These are phyloP conservation scores for Rhizoclosmatium sp. DNA, from an alignment of 192 early-diverging fungal genomes.

Conservation along the genomic window DNA sequence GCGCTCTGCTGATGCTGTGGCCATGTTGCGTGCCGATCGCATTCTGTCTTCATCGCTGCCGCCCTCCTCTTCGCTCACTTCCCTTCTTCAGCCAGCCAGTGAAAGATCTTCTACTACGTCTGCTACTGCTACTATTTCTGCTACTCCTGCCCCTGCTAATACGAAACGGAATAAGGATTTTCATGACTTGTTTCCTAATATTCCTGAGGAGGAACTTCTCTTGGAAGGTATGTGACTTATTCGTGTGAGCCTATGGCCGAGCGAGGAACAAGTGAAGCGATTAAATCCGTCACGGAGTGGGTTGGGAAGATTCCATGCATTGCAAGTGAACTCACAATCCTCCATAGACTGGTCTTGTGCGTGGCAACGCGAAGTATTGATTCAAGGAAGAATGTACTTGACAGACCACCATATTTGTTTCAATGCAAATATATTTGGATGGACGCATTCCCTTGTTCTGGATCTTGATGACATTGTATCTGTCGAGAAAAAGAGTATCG, in stretches of 20 bases:
- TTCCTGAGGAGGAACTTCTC: constrained; percentile 45
- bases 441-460: constrained; percentile 46
- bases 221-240: constrained; percentile 42
- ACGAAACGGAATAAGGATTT: constrained; percentile 51
- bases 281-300: neutral
- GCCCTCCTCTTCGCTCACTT: neutral
- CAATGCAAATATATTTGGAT: constrained; percentile 57
- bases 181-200: constrained; percentile 54
- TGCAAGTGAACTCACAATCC: neutral
- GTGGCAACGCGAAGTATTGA: constrained; percentile 57
- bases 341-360: constrained; percentile 56
- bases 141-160: neutral
- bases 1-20: constrained; percentile 6
- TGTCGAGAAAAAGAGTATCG: constrained; percentile 53
- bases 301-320: neutral
- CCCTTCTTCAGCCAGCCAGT: no score
- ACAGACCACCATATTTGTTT: constrained; percentile 49
- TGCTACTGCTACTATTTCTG: neutral
- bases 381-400: constrained; percentile 60
- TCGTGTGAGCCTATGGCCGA: no score
- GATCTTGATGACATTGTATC: constrained; percentile 49
- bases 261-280: neutral
- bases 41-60: neutral
- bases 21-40: neutral
- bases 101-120: neutral